Evolutionary conservation across 768 basidiomycete genomes (phyloP).

Genomic region (Pisolithus albus): DNA sequence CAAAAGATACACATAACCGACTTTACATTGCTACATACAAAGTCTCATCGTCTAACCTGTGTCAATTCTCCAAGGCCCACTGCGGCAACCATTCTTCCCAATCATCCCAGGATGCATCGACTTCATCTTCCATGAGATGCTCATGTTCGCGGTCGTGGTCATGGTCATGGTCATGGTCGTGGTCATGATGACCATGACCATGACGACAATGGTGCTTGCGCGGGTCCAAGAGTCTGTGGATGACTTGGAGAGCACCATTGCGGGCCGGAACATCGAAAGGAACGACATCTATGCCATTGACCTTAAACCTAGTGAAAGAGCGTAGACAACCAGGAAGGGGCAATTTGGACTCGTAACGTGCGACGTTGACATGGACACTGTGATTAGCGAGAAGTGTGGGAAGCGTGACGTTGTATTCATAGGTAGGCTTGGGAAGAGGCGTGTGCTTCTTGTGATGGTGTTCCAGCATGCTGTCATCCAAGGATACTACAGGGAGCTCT

Average conservation of each 20-base stretch:
- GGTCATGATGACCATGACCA: neutral
- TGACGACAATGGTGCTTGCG: constrained; percentile 13
- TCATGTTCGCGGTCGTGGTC: neutral
- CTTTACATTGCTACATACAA: neutral
- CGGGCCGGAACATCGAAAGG: constrained; percentile 43
- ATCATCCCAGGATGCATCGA: constrained; percentile 33
- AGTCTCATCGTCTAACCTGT: neutral
- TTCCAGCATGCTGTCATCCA: neutral
- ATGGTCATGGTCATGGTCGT: neutral
- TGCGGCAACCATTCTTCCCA: constrained; percentile 44
- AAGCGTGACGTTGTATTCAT: constrained; percentile 30
- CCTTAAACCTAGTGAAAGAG: constrained; percentile 33
- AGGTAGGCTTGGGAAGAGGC: constrained; percentile 23
- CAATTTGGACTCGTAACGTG: constrained; percentile 37
- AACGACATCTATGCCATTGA: constrained; percentile 33
- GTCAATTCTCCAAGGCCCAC: constrained; percentile 36
- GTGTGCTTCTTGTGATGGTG: neutral
- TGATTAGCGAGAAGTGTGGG: constrained; percentile 40
- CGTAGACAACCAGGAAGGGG: constrained; percentile 32
- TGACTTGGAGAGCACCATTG: constrained; percentile 54
- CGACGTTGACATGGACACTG: constrained; percentile 40
- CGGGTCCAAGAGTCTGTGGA: constrained; percentile 38
- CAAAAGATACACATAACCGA: neutral
- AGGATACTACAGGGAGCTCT: neutral
- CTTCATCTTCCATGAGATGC: neutral